phyloP scores from a whole-genome alignment of 768 basidiomycete genomes.

The Mycena vitilis region DNA sequence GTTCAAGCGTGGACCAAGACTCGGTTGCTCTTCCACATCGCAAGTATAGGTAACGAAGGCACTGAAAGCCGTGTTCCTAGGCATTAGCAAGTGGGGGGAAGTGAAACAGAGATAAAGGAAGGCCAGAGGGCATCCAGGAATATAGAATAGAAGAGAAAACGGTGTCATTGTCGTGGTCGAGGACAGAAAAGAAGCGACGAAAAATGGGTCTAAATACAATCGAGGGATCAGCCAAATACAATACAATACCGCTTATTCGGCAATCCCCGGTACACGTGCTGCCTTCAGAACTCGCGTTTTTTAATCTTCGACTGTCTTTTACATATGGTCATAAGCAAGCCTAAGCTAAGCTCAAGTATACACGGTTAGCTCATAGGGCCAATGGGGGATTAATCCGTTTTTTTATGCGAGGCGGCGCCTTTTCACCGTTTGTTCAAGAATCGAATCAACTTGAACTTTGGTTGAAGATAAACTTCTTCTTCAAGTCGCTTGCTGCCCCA shows the following conservation, averaged over 20 bases:
- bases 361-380: too few relatives aligned
- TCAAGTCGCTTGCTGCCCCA: too few relatives aligned
- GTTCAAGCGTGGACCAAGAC: slow-evolving; percentile 83
- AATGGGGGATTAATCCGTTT: too few relatives aligned
- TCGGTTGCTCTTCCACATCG: slow-evolving; percentile 71
- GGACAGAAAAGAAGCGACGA: neutral
- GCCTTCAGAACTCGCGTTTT: neutral
- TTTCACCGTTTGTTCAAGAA: too few relatives aligned
- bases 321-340: too few relatives aligned
- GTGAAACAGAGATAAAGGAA: slow-evolving; percentile 27
- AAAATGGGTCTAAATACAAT: neutral
- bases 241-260: neutral
- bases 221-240: slow-evolving; percentile 1
- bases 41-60: slow-evolving; percentile 87
- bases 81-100: slow-evolving; percentile 72
- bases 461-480: too few relatives aligned
- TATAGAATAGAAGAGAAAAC: neutral
- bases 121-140: too few relatives aligned
- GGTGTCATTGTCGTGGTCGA: slow-evolving; percentile 9
- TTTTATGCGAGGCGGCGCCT: too few relatives aligned
- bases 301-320: too few relatives aligned
- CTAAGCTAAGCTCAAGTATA: too few relatives aligned
- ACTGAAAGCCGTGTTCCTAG: slow-evolving; percentile 79
- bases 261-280: too few relatives aligned
- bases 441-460: too few relatives aligned